Evolutionary conservation across 345 rosid species (phyloP).

Genomic region (Acer saccharum): DNA sequence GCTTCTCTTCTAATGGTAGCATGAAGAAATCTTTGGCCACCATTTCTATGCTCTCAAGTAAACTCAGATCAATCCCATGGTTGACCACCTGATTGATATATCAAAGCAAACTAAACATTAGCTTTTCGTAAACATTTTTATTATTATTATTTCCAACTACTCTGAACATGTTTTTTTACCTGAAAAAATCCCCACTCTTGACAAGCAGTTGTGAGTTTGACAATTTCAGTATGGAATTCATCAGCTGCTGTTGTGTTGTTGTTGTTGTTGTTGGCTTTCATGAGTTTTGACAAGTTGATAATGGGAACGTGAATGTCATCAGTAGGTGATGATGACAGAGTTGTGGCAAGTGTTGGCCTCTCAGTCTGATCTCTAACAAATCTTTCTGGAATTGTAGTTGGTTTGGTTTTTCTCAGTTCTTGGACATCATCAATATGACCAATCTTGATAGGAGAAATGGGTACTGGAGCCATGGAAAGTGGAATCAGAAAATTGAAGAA

Average conservation of each 20-base stretch:
- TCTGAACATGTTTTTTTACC: constrained; percentile 36
- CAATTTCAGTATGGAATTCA: constrained; percentile 39
- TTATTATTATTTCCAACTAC: background rate
- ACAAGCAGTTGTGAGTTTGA: constrained; percentile 66
- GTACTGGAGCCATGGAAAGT: constrained; percentile 71
- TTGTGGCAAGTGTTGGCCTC: constrained; percentile 45
- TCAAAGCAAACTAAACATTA: constrained; percentile 5
- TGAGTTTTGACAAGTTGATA: constrained; percentile 68
- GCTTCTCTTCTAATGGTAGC: constrained; percentile 82
- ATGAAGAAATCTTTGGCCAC: constrained; percentile 75
- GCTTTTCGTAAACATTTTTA: background rate
- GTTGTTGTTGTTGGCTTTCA: constrained; percentile 18
- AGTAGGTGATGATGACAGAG: constrained; percentile 27
- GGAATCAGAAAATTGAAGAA: constrained; percentile 9
- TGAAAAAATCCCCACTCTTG: constrained; percentile 96
- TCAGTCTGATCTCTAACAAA: constrained; percentile 64
- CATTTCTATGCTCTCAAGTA: constrained; percentile 67
- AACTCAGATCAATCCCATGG: constrained; percentile 65
- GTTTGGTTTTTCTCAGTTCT: constrained; percentile 66
- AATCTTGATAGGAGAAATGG: constrained; percentile 52
- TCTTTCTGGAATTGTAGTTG: constrained; percentile 69
- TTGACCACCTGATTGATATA: constrained; percentile 57
- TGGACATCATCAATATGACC: constrained; percentile 92
- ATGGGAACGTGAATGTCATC: constrained; percentile 63
- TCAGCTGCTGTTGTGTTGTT: constrained; percentile 14